phyloP scores from a whole-genome alignment of 1,284 basidiomycete species.

The Waitea zeae region DNA sequence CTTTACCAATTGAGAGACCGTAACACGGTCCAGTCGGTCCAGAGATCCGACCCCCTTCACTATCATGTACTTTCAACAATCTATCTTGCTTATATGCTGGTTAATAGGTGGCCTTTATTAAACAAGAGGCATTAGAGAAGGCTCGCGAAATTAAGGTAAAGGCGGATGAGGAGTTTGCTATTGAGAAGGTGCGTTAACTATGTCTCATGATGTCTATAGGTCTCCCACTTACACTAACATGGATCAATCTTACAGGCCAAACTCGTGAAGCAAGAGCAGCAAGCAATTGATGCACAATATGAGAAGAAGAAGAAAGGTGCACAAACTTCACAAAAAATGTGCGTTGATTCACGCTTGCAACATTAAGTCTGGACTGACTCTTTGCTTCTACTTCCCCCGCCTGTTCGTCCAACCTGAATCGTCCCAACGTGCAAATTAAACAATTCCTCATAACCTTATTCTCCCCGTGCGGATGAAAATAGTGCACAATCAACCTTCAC shows the following conservation, averaged over 20 bases:
- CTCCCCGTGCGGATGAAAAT: too few relatives aligned
- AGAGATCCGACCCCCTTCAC: neutral
- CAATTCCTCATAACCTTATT: too few relatives aligned
- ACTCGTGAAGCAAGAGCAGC: constrained; percentile 87
- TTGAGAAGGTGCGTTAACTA: constrained; percentile 95
- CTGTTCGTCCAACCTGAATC: too few relatives aligned
- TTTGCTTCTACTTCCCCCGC: too few relatives aligned
- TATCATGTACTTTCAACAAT: constrained; percentile 1
- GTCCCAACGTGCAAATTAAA: too few relatives aligned
- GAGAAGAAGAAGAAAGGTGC: constrained; percentile 91
- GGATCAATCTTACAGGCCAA: constrained; percentile 54
- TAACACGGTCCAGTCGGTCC: neutral
- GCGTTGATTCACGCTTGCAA: too few relatives aligned
- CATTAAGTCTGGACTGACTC: constrained; percentile 1
- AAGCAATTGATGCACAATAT: constrained; percentile 79
- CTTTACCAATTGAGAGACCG: too few relatives aligned
- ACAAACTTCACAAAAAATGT: constrained; percentile 93
- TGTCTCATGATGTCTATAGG: constrained; percentile 1
- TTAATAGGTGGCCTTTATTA: constrained; percentile 82
- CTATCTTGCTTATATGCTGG: neutral
- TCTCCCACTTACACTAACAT: neutral
- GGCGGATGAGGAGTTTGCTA: constrained; percentile 93
- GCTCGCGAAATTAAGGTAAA: constrained; percentile 93
- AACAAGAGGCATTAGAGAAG: constrained; percentile 92
- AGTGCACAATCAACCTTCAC: constrained; percentile 93